A percentile compares a stretch with the other conserved stretches of the same genome.
Conservation (phyloP, 805 yeast genomes). For the Ascoidea tarda region DNA sequence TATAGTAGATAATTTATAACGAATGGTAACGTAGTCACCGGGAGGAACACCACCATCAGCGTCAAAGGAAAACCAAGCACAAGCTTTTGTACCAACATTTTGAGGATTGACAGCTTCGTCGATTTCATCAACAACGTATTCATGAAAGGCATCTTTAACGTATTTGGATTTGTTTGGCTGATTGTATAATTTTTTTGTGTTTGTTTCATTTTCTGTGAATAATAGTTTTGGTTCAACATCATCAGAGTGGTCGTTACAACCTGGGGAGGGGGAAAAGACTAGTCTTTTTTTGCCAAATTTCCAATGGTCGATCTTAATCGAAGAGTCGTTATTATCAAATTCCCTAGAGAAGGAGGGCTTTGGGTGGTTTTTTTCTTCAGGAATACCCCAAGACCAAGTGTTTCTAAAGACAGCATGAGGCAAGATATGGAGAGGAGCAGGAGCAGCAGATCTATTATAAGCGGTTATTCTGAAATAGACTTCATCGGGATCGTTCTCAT, state of each 20-base stretch:
- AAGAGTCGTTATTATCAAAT: constrained; percentile 24
- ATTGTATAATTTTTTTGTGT: constrained; percentile 49
- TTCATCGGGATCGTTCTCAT: constrained; percentile 68
- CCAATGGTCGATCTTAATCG: constrained; percentile 49
- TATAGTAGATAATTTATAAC: constrained; percentile 40
- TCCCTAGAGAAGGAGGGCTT: constrained; percentile 35
- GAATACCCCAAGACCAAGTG: constrained; percentile 86
- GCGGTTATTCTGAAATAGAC: constrained; percentile 77
- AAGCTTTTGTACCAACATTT: constrained; percentile 63
- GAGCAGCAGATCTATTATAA: constrained; percentile 63
- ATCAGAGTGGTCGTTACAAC: constrained; percentile 28
- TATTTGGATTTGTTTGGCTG: constrained; percentile 44
- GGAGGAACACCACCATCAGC: constrained; percentile 69
- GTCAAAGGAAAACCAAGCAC: constrained; percentile 74
- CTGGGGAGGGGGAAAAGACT: constrained; percentile 78
- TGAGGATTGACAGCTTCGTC: constrained; percentile 57
- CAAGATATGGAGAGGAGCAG: constrained; percentile 79
- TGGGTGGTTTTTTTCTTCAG: constrained; percentile 27
- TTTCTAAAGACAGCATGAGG: constrained; percentile 81
- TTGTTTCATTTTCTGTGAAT: constrained; percentile 87
- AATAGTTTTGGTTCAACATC: constrained; percentile 68
- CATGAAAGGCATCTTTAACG: constrained; percentile 89
- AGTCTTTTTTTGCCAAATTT: constrained; percentile 55
- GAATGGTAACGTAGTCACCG: constrained; percentile 73
- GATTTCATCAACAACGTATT: constrained; percentile 49